These are phyloP conservation scores for Rhodamnia rubescens DNA, from an alignment of 345 rosid genomes.

Conservation along the genomic window DNA sequence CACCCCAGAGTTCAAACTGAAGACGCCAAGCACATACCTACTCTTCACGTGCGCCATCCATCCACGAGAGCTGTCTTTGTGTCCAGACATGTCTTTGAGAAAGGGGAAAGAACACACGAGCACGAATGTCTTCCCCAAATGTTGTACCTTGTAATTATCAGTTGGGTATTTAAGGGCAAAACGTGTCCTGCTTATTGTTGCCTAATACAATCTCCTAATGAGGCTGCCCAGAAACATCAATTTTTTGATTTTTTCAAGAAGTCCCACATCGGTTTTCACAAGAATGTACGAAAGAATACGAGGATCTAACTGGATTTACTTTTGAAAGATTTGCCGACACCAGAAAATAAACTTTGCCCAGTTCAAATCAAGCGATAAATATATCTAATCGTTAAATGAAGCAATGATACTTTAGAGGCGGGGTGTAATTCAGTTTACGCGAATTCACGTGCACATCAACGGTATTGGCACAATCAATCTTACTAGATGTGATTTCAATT, in stretches of 20 bases:
- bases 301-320: background rate
- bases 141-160: background rate
- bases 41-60: background rate
- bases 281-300: background rate
- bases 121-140: background rate
- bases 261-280: background rate
- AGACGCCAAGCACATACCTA: background rate
- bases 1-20: background rate
- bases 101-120: background rate
- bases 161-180: background rate
- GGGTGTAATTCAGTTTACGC: background rate
- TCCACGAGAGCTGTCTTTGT: background rate
- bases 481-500: background rate
- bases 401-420: background rate
- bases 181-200: background rate
- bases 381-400: background rate
- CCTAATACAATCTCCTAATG: background rate
- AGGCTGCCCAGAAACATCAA: background rate
- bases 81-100: background rate
- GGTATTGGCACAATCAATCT: background rate
- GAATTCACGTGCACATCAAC: background rate
- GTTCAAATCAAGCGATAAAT: background rate
- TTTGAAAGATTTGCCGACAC: background rate
- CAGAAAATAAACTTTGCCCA: background rate
- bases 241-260: background rate